A percentile compares a stretch with the other conserved stretches of the same genome.
Evolutionary conservation across 805 yeast genomes (phyloP).

Genomic region (Ogataea paradorogensis): DNA sequence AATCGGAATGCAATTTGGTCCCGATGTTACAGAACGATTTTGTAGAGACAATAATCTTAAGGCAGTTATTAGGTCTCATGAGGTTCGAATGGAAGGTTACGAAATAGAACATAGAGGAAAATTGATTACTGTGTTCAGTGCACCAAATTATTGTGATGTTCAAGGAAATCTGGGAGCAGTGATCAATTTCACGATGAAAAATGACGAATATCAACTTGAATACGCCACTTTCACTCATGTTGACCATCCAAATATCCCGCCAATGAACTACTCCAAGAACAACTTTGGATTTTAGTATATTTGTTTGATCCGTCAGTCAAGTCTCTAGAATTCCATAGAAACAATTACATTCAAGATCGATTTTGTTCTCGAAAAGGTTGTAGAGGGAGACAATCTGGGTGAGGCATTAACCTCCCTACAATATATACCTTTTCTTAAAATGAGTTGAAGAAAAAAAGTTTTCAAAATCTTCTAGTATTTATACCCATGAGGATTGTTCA

Average conservation of each 20-base stretch:
- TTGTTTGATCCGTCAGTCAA: constrained; percentile 16
- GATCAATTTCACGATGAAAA: constrained; percentile 59
- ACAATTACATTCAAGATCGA: constrained; percentile 4
- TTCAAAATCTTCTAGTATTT: constrained; percentile 1
- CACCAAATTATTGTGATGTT: constrained; percentile 95
- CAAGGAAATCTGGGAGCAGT: constrained; percentile 91
- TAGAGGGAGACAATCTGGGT: constrained; percentile 39
- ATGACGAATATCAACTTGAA: constrained; percentile 47
- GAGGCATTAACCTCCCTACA: constrained; percentile 39
- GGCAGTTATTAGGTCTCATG: constrained; percentile 90
- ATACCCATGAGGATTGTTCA: background rate
- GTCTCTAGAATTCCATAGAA: constrained; percentile 7
- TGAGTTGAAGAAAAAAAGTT: constrained; percentile 30
- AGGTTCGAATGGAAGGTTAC: constrained; percentile 89
- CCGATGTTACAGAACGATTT: constrained; percentile 83
- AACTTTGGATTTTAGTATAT: constrained; percentile 38
- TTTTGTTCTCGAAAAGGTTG: constrained; percentile 35
- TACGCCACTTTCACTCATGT: constrained; percentile 73
- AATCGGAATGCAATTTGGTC: constrained; percentile 94
- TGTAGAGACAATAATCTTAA: constrained; percentile 67
- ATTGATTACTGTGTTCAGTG: constrained; percentile 92
- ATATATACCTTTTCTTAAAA: constrained; percentile 35
- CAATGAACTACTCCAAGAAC: constrained; percentile 81
- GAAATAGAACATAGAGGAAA: constrained; percentile 83
- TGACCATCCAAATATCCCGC: constrained; percentile 85